Conservation (phyloP, 805 yeast species). For the Sugiyamaella lignohabitans region DNA sequence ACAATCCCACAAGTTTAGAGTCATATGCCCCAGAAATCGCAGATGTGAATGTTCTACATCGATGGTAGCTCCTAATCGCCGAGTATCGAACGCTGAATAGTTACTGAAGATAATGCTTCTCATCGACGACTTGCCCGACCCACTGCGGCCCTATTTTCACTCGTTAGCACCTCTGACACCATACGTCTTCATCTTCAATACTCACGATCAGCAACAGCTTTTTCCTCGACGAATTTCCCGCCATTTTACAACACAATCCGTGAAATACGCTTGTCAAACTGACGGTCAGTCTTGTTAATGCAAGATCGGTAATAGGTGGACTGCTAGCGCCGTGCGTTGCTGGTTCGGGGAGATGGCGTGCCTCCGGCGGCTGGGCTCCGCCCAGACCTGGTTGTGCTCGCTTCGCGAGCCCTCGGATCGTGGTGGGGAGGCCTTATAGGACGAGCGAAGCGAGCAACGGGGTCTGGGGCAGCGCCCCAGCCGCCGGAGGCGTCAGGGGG, state of each 20-base stretch:
- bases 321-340: too few species aligned
- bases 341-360: too few species aligned
- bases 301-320: too few species aligned
- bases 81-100: slow-evolving; percentile 93
- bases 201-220: slow-evolving; percentile 54
- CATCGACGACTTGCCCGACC: slow-evolving; percentile 97
- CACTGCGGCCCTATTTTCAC: slow-evolving; percentile 69
- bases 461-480: too few species aligned
- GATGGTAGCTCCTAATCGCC: slow-evolving; percentile 92
- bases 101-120: slow-evolving; percentile 91
- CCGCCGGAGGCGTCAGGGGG: too few species aligned
- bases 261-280: too few species aligned
- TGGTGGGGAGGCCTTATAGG: too few species aligned
- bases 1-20: slow-evolving; percentile 94
- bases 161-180: not conserved
- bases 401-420: too few species aligned
- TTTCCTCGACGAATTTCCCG: slow-evolving; percentile 30
- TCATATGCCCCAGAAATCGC: slow-evolving; percentile 89
- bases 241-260: slow-evolving; percentile 20
- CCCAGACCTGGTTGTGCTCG: too few species aligned
- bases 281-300: too few species aligned
- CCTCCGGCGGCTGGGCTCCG: too few species aligned
- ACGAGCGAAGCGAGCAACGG: too few species aligned
- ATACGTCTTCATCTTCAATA: not conserved
- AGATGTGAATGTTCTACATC: slow-evolving; percentile 98